phyloP scores from a whole-genome alignment of 495 filamentous ascomycete species.

The Aspergillus biplanus region DNA sequence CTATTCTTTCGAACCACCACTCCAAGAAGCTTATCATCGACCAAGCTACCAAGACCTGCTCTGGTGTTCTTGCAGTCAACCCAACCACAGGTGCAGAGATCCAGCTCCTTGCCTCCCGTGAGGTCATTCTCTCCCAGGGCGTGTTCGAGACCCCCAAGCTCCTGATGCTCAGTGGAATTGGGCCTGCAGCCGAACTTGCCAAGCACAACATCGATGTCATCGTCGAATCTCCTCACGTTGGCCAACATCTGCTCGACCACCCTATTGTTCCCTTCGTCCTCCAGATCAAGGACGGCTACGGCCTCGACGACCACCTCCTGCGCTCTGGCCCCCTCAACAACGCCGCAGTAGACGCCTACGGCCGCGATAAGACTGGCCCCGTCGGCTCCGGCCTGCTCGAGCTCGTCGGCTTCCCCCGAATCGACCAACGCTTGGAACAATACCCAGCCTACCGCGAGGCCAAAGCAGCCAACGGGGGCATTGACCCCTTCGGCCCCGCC shows the following conservation, averaged over 20 bases:
- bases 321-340: conserved; percentile 50
- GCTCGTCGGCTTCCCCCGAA: conserved; percentile 59
- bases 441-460: conserved; percentile 52
- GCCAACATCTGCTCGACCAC: conserved; percentile 64
- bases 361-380: conserved; percentile 54
- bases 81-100: conserved; percentile 20
- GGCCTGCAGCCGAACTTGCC: conserved; percentile 46
- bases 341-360: conserved; percentile 49
- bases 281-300: conserved; percentile 56
- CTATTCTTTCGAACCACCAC: conserved; percentile 49
- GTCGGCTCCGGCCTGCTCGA: conserved; percentile 56
- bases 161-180: conserved; percentile 53
- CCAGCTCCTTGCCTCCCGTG: conserved; percentile 42
- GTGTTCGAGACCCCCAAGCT: conserved; percentile 52
- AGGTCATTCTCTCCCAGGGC: conserved; percentile 51
- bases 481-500: conserved; percentile 61
- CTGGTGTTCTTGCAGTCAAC: conserved; percentile 57
- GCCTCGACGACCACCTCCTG: conserved; percentile 58
- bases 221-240: conserved; percentile 52
- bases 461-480: conserved; percentile 53
- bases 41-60: conserved; percentile 32
- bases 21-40: conserved; percentile 61
- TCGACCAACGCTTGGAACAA: conserved; percentile 54
- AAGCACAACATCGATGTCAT: conserved; percentile 53
- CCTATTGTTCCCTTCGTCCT: conserved; percentile 58